Base-by-base conservation (phyloP, 176 grass and related monocot genomes). In the Alloteropsis semialata region DNA sequence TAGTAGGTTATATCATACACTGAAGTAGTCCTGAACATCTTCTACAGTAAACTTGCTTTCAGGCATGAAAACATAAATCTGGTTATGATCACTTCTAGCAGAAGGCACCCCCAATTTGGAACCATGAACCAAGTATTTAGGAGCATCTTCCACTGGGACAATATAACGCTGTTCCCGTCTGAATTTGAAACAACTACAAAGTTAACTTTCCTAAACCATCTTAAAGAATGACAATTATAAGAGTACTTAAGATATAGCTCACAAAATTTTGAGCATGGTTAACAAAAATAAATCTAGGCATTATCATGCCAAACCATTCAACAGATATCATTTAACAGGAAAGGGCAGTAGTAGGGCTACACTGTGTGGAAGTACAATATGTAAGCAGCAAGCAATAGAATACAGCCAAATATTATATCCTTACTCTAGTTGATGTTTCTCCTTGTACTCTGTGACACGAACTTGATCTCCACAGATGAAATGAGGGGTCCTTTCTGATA, bases 41-140 rank as follows among this genome's bases (percentile, higher is more conserved):
- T 80, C 74, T 13, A 79, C 78, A 16, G 64, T 83, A 34, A 92
- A 92, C 56, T 79, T 89, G 79, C 86, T 92, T 30, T 89, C 84
- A 63, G 87, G 75, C 34, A 84, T 55, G 61, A 92, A 92, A 37
- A 76, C 75, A 88, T 87, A 92, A 84, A 92, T 92, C 67, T 89
- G 84, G 62, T 86, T 71, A 65, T 84, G 78, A 50, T 73, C 83
- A 15, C 13, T 55, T 8, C 62, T 71, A 53, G 21, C 56, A 50
- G 86, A 75, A 44, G 65, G 21, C 19, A 32, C 84, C 87, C 65
- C 59, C 77, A 69, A 69, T 43, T 32, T 75, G 81, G 18, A 21
- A 39, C 10, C 38, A 68, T 24, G 15, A 68, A 22, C 65, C 21
- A 25, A 42, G 19, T 42, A 25, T 21, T 14, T 68, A 24, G 34